Conservation (phyloP, 495 filamentous ascomycete species). For the Amniculicola lignicola region DNA sequence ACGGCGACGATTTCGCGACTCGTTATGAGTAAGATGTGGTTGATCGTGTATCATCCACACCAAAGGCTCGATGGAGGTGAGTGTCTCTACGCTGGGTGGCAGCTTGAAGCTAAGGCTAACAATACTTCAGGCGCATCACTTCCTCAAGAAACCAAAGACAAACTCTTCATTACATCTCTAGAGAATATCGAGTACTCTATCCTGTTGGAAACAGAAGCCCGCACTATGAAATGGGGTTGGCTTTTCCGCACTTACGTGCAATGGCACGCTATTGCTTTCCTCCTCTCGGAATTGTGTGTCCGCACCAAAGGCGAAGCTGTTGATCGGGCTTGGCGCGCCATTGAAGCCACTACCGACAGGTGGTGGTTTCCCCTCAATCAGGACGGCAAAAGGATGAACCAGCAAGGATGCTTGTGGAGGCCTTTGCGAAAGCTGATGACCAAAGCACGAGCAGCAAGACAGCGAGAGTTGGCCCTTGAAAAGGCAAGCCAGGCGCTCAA, state of each 20-base stretch:
- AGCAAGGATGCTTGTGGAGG: conserved; percentile 29
- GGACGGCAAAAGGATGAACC: background rate
- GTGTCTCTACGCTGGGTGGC: background rate
- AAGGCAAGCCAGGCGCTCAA: conserved; percentile 22
- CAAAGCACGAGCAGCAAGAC: conserved; percentile 32
- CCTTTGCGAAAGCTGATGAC: conserved; percentile 34
- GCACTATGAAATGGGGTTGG: conserved; percentile 71
- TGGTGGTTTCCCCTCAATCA: conserved; percentile 30
- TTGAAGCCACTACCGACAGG: conserved; percentile 46
- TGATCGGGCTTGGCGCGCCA: conserved; percentile 76
- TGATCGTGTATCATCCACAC: conserved; percentile 61
- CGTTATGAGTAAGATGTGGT: conserved; percentile 66
- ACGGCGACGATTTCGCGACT: conserved; percentile 66
- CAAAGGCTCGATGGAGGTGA: conserved; percentile 42
- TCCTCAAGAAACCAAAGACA: conserved; percentile 60
- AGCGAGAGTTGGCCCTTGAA: conserved; percentile 28
- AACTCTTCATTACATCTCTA: conserved; percentile 69
- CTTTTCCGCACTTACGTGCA: conserved; percentile 77
- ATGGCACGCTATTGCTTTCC: conserved; percentile 76
- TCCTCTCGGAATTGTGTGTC: conserved; percentile 72
- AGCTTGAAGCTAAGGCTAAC: conserved; percentile 17
- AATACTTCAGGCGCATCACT: conserved; percentile 34
- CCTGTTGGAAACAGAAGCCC: conserved; percentile 57
- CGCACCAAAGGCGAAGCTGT: conserved; percentile 65
- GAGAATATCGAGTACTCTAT: conserved; percentile 74